phyloP scores from a whole-genome alignment of 225 moss, liverwort and hornwort species.

The Pleurozium schreberi region DNA sequence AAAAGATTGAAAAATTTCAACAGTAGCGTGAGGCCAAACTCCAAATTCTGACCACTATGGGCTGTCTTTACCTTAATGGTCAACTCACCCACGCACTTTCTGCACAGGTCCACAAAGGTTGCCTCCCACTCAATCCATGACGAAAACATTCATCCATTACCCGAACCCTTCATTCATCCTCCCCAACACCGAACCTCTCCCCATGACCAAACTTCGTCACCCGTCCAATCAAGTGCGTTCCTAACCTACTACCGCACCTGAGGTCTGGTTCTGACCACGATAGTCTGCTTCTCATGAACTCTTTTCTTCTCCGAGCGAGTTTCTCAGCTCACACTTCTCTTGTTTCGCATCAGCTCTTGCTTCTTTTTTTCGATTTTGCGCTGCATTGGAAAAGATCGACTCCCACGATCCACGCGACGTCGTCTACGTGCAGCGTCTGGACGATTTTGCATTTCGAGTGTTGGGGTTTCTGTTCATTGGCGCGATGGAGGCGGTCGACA shows the following conservation, averaged over 20 bases:
- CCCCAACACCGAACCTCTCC: not conserved
- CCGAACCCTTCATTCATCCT: not conserved
- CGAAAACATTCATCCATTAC: not conserved
- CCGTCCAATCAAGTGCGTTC: not conserved
- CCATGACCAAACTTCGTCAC: not conserved
- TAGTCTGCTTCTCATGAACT: not conserved
- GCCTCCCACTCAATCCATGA: not conserved
- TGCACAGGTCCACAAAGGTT: not conserved
- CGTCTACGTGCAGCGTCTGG: not conserved
- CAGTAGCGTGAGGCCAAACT: too few species aligned
- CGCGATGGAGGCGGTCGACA: slow-evolving; percentile 60
- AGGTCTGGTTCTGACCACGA: not conserved
- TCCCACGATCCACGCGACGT: not conserved
- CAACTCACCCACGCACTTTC: not conserved
- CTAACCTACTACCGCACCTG: not conserved
- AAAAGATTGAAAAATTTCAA: too few species aligned
- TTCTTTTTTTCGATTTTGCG: not conserved
- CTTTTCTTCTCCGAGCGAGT: not conserved
- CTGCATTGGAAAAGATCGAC: not conserved
- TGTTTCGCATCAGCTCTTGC: too few species aligned
- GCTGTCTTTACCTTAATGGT: too few species aligned
- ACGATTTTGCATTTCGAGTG: not conserved
- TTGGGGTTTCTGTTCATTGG: not conserved
- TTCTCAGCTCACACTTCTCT: not conserved
- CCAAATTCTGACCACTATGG: too few species aligned